A percentile compares a stretch with the other conserved stretches of the same genome.
These are phyloP conservation scores for Podaxis sp. DNA, from an alignment of 768 basidiomycete genomes.

Conservation along the genomic window DNA sequence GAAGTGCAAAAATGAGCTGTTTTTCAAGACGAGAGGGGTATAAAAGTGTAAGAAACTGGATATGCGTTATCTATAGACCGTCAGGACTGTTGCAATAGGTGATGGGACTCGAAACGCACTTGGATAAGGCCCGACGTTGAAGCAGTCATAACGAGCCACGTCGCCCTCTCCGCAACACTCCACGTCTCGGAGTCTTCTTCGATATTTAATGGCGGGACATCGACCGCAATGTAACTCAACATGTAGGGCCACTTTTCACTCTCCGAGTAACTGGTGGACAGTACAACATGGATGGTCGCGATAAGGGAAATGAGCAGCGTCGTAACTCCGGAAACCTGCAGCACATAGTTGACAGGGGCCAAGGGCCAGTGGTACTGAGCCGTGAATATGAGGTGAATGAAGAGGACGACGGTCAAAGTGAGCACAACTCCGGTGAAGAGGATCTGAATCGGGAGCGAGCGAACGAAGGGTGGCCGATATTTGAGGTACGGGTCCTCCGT, in stretches of 20 bases:
- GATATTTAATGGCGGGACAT: constrained; percentile 58
- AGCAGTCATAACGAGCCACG: constrained; percentile 89
- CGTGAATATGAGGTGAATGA: constrained; percentile 93
- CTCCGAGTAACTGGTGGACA: constrained; percentile 54
- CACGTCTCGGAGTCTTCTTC: constrained; percentile 42
- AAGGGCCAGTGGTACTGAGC: constrained; percentile 96
- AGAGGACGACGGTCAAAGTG: constrained; percentile 79
- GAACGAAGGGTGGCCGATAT: constrained; percentile 78
- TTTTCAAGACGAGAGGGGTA: constrained; percentile 92
- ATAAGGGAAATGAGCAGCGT: constrained; percentile 76
- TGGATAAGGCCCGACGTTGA: constrained; percentile 82
- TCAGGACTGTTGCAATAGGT: neutral
- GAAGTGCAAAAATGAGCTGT: constrained; percentile 77
- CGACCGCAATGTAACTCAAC: constrained; percentile 86
- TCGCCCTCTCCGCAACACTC: constrained; percentile 60
- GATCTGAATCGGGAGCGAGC: constrained; percentile 89
- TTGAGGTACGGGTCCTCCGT: constrained; percentile 69
- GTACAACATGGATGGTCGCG: constrained; percentile 75
- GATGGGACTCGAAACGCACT: constrained; percentile 40
- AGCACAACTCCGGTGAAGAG: constrained; percentile 82
- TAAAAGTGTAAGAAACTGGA: constrained; percentile 93
- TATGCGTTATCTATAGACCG: constrained; percentile 79
- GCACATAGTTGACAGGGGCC: constrained; percentile 86
- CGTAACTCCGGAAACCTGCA: constrained; percentile 82
- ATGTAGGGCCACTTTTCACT: constrained; percentile 91